These are phyloP conservation scores for Tolypocladium cylindrosporum DNA, from an alignment of 2,329 filamentous ascomycete species.

Conservation along the genomic window DNA sequence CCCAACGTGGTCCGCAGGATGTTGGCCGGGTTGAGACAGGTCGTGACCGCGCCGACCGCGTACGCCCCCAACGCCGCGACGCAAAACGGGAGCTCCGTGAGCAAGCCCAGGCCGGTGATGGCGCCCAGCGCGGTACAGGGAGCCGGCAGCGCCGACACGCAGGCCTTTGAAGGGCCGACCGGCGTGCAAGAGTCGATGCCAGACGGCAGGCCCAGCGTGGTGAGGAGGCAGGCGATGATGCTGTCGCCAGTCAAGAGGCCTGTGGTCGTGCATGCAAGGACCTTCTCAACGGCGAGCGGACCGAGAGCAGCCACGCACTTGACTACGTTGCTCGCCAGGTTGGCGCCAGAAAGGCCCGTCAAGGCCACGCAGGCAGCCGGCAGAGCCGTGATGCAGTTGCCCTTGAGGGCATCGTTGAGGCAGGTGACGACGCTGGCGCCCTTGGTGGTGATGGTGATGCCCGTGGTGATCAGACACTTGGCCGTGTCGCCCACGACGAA, in stretches of 20 bases:
- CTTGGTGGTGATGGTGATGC: not conserved
- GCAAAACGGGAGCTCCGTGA: too few species aligned
- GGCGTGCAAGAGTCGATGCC: too few species aligned
- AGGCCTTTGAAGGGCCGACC: too few species aligned
- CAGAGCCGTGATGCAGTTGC: slow-evolving; percentile 4
- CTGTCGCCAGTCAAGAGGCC: not conserved
- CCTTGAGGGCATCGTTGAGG: not conserved
- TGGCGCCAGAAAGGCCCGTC: not conserved
- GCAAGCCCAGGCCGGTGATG: too few species aligned
- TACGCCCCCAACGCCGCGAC: too few species aligned
- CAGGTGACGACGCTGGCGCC: slow-evolving; percentile 3
- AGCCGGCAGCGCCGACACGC: too few species aligned
- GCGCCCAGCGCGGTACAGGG: too few species aligned
- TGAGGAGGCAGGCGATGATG: slow-evolving; percentile 1
- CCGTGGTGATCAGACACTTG: slow-evolving; percentile 1
- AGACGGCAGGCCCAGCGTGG: not conserved
- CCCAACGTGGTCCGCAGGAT: too few species aligned
- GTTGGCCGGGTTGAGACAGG: too few species aligned
- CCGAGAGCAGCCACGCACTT: slow-evolving; percentile 4
- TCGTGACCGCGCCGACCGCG: too few species aligned
- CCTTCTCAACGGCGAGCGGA: slow-evolving; percentile 1
- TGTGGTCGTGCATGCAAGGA: not conserved
- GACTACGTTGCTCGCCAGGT: not conserved
- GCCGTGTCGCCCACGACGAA: not conserved
- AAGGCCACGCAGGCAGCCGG: slow-evolving; percentile 4